phyloP scores from a whole-genome alignment of 2,329 filamentous ascomycete genomes.

The Furcasterigmium sp. region DNA sequence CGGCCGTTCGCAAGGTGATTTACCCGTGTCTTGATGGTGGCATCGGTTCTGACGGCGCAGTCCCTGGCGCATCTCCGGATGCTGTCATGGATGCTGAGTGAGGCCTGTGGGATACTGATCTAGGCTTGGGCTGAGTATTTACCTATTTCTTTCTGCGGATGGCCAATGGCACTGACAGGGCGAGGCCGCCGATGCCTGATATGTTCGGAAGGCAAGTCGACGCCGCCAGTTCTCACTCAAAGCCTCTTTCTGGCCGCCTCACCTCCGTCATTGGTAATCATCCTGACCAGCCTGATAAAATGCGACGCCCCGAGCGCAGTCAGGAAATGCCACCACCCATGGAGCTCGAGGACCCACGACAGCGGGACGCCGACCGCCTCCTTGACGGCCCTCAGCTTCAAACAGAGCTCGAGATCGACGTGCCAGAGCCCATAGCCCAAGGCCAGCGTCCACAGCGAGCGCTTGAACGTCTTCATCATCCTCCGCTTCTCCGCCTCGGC shows the following conservation, averaged over 20 bases:
- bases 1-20: conserved; percentile 13
- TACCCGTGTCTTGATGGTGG: background rate
- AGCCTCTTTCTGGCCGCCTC: background rate
- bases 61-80: conserved; percentile 1
- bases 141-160: no score
- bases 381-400: conserved; percentile 38
- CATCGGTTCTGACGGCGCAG: background rate
- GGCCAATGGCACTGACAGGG: no score
- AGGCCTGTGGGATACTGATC: background rate
- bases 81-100: background rate
- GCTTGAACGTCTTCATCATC: conserved; percentile 20
- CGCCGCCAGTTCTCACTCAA: no score
- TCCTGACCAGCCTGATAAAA: conserved; percentile 26
- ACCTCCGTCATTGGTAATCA: conserved; percentile 6
- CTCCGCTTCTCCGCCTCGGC: conserved; percentile 20
- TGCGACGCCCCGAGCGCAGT: conserved; percentile 48
- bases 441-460: conserved; percentile 27
- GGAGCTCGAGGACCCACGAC: conserved; percentile 51
- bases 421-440: conserved; percentile 50
- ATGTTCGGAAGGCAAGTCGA: no score
- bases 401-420: conserved; percentile 49
- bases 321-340: conserved; percentile 61
- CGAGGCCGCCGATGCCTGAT: background rate
- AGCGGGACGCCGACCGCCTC: conserved; percentile 44
- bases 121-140: no score